These are phyloP conservation scores for Hypoxylon fragiforme DNA, from an alignment of 495 filamentous ascomycete species.

Conservation along the genomic window DNA sequence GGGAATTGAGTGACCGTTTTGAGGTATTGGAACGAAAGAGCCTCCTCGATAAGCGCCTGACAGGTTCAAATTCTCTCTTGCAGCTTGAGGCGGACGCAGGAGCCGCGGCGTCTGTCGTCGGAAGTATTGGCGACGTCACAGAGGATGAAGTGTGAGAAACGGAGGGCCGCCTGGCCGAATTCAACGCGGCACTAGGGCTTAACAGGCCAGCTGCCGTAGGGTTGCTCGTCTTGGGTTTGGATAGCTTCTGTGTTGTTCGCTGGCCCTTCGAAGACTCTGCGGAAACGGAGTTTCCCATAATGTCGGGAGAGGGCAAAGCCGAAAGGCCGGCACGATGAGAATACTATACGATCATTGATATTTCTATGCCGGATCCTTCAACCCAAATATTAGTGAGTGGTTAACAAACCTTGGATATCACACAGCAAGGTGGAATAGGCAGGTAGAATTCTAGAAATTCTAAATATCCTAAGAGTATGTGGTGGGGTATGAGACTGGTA, in stretches of 20 bases:
- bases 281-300: conserved; percentile 54
- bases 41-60: conserved; percentile 17
- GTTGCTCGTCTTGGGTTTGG: conserved; percentile 51
- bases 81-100: not conserved
- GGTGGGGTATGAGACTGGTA: conserved; percentile 8
- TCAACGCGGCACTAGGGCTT: conserved; percentile 41
- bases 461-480: too few species aligned
- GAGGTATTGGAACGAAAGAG: conserved; percentile 30
- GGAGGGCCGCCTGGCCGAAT: conserved; percentile 39
- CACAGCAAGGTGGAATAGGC: not conserved
- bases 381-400: conserved; percentile 20
- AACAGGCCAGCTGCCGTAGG: conserved; percentile 52
- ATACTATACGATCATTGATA: conserved; percentile 46
- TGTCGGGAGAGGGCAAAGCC: conserved; percentile 26
- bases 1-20: conserved; percentile 9
- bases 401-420: conserved; percentile 11
- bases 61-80: conserved; percentile 9
- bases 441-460: not conserved
- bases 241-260: conserved; percentile 48
- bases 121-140: conserved; percentile 22
- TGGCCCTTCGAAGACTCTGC: conserved; percentile 43
- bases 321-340: conserved; percentile 34
- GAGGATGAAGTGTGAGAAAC: conserved; percentile 26
- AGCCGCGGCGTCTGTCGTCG: conserved; percentile 2
- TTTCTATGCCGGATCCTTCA: conserved; percentile 45